Evolutionary conservation across 208 protist genomes (phyloP).

Genomic region (Trichomonas gallinae): DNA sequence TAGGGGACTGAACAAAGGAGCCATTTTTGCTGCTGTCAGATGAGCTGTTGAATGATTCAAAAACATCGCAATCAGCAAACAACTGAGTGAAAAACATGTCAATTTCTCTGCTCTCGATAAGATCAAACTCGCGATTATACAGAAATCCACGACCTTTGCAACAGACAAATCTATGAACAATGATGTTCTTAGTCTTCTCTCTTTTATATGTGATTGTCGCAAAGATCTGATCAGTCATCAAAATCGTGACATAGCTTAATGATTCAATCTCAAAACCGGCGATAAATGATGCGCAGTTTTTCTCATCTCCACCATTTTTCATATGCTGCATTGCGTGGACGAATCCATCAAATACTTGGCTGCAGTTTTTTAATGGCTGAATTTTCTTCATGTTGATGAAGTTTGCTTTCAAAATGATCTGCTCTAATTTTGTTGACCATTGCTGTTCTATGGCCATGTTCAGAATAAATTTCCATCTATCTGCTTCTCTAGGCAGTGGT

Average conservation of each 20-base stretch:
- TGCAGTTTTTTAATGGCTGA: not conserved
- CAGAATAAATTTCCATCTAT: not conserved
- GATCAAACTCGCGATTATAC: not conserved
- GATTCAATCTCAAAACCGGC: not conserved
- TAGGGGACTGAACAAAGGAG: too few species aligned
- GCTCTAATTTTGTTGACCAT: not conserved
- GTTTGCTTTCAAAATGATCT: not conserved
- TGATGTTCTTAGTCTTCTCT: not conserved
- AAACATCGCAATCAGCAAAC: not conserved
- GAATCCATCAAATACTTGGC: not conserved
- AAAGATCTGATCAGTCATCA: not conserved
- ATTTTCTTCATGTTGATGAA: not conserved
- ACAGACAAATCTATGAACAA: not conserved
- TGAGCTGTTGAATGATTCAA: not conserved
- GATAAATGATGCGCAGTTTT: not conserved
- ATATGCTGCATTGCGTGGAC: not conserved
- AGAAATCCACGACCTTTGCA: not conserved
- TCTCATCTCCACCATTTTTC: not conserved
- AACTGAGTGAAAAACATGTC: not conserved
- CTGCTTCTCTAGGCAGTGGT: not conserved
- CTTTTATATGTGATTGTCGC: not conserved
- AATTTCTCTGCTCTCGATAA: not conserved
- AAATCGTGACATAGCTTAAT: not conserved
- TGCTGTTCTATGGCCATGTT: not conserved
- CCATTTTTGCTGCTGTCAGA: too few species aligned